Evolutionary conservation across 441 rosid genomes (phyloP).

Genomic region (Lagerstroemia fauriei): DNA sequence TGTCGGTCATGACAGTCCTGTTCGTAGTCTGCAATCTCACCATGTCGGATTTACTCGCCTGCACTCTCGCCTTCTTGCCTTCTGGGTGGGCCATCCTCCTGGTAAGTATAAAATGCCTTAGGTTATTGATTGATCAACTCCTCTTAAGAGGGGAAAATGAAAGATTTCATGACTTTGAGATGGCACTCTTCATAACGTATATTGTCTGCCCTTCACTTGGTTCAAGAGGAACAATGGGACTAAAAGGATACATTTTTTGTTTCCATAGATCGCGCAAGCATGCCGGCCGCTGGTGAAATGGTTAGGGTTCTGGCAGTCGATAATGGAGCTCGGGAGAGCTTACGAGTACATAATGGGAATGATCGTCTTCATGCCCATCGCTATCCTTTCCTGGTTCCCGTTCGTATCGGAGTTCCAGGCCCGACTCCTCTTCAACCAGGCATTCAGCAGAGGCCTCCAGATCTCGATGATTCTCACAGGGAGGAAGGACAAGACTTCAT

Average conservation of each 20-base stretch:
- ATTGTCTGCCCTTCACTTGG: background rate
- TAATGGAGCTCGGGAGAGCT: constrained; percentile 85
- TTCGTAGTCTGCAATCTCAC: constrained; percentile 71
- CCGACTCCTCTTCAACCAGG: constrained; percentile 89
- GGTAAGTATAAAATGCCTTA: constrained; percentile 50
- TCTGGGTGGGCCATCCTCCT: constrained; percentile 90
- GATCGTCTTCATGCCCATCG: constrained; percentile 63
- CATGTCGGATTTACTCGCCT: constrained; percentile 67
- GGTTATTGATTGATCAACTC: background rate
- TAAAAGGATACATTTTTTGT: background rate
- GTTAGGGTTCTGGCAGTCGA: constrained; percentile 71
- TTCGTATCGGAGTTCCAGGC: constrained; percentile 85
- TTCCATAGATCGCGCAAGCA: constrained; percentile 76
- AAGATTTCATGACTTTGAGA: background rate
- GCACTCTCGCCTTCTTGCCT: constrained; percentile 79
- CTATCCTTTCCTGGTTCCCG: constrained; percentile 83
- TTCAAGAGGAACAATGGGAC: background rate
- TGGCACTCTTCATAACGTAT: background rate
- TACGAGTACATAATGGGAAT: constrained; percentile 85
- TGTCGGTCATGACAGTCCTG: constrained; percentile 78
- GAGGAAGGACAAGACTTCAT: constrained; percentile 44
- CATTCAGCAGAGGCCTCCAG: constrained; percentile 88
- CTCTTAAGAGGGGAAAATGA: background rate
- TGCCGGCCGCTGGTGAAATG: constrained; percentile 49
- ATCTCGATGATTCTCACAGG: constrained; percentile 83